Evolutionary conservation across 495 filamentous ascomycete species (phyloP).

Genomic region (Pyrenula massariospora): DNA sequence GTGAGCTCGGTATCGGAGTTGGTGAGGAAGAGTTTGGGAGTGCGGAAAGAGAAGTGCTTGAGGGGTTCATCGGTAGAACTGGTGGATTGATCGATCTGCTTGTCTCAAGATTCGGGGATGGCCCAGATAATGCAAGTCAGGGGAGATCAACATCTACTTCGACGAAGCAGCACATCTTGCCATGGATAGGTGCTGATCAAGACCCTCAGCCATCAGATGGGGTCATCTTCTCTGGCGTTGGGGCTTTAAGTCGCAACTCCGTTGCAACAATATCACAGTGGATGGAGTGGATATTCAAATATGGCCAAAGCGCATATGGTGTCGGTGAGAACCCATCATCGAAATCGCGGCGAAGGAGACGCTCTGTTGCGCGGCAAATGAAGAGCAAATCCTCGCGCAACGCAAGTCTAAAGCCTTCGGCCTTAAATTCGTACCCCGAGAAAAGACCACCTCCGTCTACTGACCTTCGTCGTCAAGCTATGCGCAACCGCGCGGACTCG

Average conservation of each 20-base stretch:
- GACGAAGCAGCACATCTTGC: constrained; percentile 9
- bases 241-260: constrained; percentile 51
- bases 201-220: constrained; percentile 64
- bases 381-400: neutral
- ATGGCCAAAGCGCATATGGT: constrained; percentile 71
- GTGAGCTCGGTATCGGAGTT: constrained; percentile 85
- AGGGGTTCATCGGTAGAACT: constrained; percentile 55
- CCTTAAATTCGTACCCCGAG: neutral
- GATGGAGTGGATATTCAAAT: constrained; percentile 72
- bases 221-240: constrained; percentile 69
- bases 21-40: constrained; percentile 91
- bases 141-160: neutral
- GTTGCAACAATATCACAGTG: constrained; percentile 59
- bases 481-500: neutral
- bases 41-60: constrained; percentile 81
- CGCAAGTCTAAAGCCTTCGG: neutral
- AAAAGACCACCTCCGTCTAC: neutral
- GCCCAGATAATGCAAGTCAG: neutral
- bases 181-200: constrained; percentile 57
- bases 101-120: constrained; percentile 72
- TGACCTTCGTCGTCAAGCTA: neutral
- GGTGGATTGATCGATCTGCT: constrained; percentile 72
- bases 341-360: constrained; percentile 30
- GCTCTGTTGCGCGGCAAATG: constrained; percentile 3
- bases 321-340: constrained; percentile 61